Percentiles rank a stretch among this genome's conserved stretches.
These are phyloP conservation scores for Microcos paniculata DNA, from an alignment of 345 rosid species.

Conservation along the genomic window DNA sequence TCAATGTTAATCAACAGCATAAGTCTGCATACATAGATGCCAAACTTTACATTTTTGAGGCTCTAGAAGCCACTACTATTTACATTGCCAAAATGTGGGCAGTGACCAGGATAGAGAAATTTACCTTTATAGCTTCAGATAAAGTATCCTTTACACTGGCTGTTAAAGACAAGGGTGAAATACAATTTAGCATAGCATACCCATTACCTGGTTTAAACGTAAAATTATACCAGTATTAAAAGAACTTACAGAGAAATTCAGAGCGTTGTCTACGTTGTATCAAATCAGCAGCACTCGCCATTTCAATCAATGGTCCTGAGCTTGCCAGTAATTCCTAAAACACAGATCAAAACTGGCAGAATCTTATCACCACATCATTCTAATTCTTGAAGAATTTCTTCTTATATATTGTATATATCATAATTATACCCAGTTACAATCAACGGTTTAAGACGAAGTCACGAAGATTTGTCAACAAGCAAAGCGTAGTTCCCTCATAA, in stretches of 20 bases:
- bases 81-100: neutral
- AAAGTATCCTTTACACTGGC: conserved; percentile 63
- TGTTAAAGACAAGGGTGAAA: conserved; percentile 30
- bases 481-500: neutral
- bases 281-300: conserved; percentile 80
- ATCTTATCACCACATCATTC: conserved; percentile 52
- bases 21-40: neutral
- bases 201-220: neutral
- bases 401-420: too few species aligned
- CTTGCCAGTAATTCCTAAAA: conserved; percentile 67
- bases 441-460: neutral
- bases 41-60: neutral
- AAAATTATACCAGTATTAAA: neutral
- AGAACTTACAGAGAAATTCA: conserved; percentile 64
- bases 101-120: neutral
- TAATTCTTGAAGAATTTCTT: neutral
- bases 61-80: neutral
- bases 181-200: conserved; percentile 12
- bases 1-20: neutral
- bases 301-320: conserved; percentile 54
- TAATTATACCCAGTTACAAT: neutral
- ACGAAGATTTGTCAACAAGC: neutral
- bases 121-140: conserved; percentile 51
- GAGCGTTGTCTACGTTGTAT: conserved; percentile 92
- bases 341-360: conserved; percentile 52